phyloP scores from a whole-genome alignment of 2,329 filamentous ascomycete species.

The Aspergillus aculeatus region DNA sequence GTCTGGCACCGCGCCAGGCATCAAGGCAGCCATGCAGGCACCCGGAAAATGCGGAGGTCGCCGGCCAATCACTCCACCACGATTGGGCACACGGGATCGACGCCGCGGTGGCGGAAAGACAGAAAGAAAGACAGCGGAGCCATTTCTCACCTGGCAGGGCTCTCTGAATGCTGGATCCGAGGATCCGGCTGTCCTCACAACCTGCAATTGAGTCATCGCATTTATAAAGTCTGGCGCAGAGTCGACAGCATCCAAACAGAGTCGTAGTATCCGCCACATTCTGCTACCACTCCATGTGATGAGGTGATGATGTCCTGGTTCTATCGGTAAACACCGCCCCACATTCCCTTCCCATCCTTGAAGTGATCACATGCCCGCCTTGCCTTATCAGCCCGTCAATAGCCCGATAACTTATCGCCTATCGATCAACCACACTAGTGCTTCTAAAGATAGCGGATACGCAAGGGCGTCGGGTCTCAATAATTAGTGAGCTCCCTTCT shows the following conservation, averaged over 20 bases:
- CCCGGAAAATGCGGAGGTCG: neutral
- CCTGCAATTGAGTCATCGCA: neutral
- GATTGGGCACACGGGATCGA: neutral
- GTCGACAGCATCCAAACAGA: neutral
- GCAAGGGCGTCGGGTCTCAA: neutral
- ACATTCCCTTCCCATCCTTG: neutral
- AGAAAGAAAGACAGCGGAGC: neutral
- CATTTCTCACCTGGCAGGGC: too few relatives aligned
- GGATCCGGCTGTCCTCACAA: neutral
- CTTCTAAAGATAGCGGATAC: neutral
- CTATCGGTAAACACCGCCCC: neutral
- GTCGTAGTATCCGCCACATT: neutral
- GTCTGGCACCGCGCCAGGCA: neutral
- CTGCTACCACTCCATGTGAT: too few relatives aligned
- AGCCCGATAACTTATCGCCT: neutral
- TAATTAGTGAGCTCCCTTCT: neutral
- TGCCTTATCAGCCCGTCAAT: neutral
- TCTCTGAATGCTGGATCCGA: too few relatives aligned
- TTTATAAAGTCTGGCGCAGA: neutral
- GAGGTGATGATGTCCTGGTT: too few relatives aligned
- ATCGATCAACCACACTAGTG: neutral
- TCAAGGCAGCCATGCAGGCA: constrained; percentile 2
- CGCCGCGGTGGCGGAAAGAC: neutral
- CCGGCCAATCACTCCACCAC: constrained; percentile 4
- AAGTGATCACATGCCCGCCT: neutral